Base-by-base conservation (phyloP, 192 early-diverging fungal genomes). In the Podila minutissima region DNA sequence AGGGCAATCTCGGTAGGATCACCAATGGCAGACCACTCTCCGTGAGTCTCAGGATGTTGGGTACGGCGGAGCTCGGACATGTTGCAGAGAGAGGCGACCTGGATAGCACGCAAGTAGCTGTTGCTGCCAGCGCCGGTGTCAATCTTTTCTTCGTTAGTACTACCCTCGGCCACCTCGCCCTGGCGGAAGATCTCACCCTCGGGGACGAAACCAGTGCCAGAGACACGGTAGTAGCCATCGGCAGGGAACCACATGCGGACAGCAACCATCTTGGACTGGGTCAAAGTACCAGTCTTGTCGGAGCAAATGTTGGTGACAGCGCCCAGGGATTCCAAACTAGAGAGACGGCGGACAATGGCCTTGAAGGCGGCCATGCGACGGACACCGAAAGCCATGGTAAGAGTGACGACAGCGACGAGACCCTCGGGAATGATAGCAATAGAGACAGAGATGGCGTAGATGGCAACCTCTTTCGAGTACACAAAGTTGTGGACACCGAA, bases 1-100 rank as follows among this genome's bases (percentile, higher is more conserved):
- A 99, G 90, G 29, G 96, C 95, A 66, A 97, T 91, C 82, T 99
- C 97, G 1, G 97, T 97, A 17, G 97, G 94, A 68, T 99, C 97
- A 58, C 96, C 95, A 57, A 92, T 89, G 37, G 90, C 81, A 59
- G 87, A 90, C 92, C 93, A 95, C 33, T 90, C 90, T 70, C 91
- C 86, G 10, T 84, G 83, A 20, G 75, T 79, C 12, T 81, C 83
- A 22, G 88, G 91, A 3, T 79, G 89, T 17, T 89, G 84, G 26
- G 87, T 88, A 20, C 90, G 83, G 63, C 88, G 87, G 63, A 92
- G 87, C 37, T 94, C 90, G 9, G 88, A 83, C 86, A 95, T 98
- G 85, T 95, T 96, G 79, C 96, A 97, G 48, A 97, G 92, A 20
- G 92, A 85, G 3, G 93, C 84, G 22, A 86, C 90, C 83, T 90